Percentiles rank a stretch among this genome's conserved stretches.
Conservation (phyloP, 805 yeast species). For the Blastobotrys terrestris region DNA sequence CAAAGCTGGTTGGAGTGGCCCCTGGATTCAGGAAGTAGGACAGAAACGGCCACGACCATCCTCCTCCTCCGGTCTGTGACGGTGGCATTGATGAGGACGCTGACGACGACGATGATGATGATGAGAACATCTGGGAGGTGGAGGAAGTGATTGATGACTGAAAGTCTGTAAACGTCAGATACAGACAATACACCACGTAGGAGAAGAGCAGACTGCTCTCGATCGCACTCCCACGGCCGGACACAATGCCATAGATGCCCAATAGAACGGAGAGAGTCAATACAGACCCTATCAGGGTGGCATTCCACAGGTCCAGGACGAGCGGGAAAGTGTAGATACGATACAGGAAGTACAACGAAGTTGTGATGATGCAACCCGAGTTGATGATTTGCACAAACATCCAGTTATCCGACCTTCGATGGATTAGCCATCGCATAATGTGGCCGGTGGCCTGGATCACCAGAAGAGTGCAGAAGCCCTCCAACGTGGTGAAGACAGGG, state of each 20-base stretch:
- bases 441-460: slow-evolving; percentile 93
- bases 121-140: slow-evolving; percentile 12
- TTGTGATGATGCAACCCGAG: slow-evolving; percentile 70
- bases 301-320: slow-evolving; percentile 61
- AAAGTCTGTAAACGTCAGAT: slow-evolving; percentile 86
- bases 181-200: slow-evolving; percentile 86
- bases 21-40: not conserved
- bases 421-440: slow-evolving; percentile 62
- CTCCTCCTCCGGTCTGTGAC: not conserved
- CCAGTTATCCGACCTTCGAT: slow-evolving; percentile 66
- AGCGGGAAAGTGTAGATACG: slow-evolving; percentile 72
- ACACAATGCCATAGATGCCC: slow-evolving; percentile 76
- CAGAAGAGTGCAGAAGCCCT: slow-evolving; percentile 87
- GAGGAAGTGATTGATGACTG: slow-evolving; percentile 33
- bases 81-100: slow-evolving; percentile 6
- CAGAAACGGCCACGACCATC: not conserved
- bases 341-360: slow-evolving; percentile 70
- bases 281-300: slow-evolving; percentile 81
- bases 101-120: not conserved
- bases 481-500: slow-evolving; percentile 80
- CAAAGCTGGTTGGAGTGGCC: not conserved
- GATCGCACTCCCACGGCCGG: slow-evolving; percentile 81
- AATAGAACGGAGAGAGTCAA: slow-evolving; percentile 68
- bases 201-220: slow-evolving; percentile 84
- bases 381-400: slow-evolving; percentile 63